These are phyloP conservation scores for Phytophthora citricola DNA, from an alignment of 352 stramenopile species.

Conservation along the genomic window DNA sequence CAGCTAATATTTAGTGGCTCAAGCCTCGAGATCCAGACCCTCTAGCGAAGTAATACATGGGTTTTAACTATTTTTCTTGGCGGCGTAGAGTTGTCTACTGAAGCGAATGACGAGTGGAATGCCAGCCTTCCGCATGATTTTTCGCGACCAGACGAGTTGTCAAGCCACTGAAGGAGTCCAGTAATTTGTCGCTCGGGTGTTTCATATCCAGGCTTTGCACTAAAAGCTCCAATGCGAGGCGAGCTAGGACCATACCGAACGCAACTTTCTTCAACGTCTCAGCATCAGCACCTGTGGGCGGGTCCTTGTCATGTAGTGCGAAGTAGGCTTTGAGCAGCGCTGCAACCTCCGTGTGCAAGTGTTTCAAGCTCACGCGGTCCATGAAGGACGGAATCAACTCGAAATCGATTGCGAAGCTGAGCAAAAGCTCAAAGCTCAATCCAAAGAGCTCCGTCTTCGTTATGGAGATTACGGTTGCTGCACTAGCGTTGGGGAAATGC, in stretches of 20 bases:
- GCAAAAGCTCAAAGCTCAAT: slow-evolving; percentile 67
- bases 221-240: slow-evolving; percentile 75
- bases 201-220: slow-evolving; percentile 68
- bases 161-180: slow-evolving; percentile 76
- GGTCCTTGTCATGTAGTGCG: slow-evolving; percentile 58
- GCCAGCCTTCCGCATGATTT: slow-evolving; percentile 69
- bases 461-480: slow-evolving; percentile 19
- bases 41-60: background rate
- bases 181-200: slow-evolving; percentile 76
- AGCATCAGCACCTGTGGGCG: slow-evolving; percentile 50
- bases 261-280: slow-evolving; percentile 79
- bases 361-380: slow-evolving; percentile 78
- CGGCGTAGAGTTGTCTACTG: slow-evolving; percentile 68
- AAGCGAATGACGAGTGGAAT: slow-evolving; percentile 80
- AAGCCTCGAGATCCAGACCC: slow-evolving; percentile 22
- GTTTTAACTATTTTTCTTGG: slow-evolving; percentile 20
- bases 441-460: slow-evolving; percentile 60
- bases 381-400: slow-evolving; percentile 85
- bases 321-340: slow-evolving; percentile 72
- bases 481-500: slow-evolving; percentile 42
- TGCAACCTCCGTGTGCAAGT: slow-evolving; percentile 67
- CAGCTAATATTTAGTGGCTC: slow-evolving; percentile 49
- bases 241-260: slow-evolving; percentile 68
- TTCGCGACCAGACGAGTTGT: slow-evolving; percentile 73
- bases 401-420: slow-evolving; percentile 83